A percentile compares a stretch with the other conserved stretches of the same genome.
Evolutionary conservation across 139 green algal species (phyloP).

Genomic region (Tetradesmus obliquus): DNA sequence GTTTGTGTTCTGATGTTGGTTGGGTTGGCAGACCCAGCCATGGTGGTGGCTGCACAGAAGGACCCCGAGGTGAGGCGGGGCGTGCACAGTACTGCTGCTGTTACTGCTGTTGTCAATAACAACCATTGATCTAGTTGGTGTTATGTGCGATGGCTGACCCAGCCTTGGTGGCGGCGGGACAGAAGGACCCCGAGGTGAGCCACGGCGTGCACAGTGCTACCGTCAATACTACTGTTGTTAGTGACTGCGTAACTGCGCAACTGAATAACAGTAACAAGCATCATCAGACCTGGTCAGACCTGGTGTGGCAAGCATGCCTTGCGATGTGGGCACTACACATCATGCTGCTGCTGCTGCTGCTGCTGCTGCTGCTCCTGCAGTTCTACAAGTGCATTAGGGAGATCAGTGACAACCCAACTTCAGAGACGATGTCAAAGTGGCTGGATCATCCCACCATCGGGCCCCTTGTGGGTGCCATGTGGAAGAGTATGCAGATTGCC

Average conservation of each 20-base stretch:
- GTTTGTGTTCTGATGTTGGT: not conserved
- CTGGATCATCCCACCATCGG: slow-evolving; percentile 57
- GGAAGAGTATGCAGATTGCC: slow-evolving; percentile 26
- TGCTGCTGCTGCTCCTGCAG: slow-evolving; percentile 26
- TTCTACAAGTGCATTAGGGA: slow-evolving; percentile 64
- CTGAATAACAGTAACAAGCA: not conserved
- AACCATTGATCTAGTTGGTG: too few species aligned
- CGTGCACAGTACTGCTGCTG: not conserved
- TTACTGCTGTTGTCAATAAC: not conserved
- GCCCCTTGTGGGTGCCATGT: slow-evolving; percentile 57
- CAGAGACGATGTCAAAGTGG: slow-evolving; percentile 56
- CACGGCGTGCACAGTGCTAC: not conserved
- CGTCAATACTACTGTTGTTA: not conserved
- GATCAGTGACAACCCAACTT: slow-evolving; percentile 50
- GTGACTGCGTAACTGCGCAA: not conserved
- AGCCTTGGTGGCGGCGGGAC: slow-evolving; percentile 25
- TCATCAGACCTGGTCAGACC: not conserved
- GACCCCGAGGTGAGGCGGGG: slow-evolving; percentile 37
- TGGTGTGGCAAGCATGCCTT: not conserved
- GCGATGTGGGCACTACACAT: too few species aligned
- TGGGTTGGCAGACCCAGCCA: slow-evolving; percentile 24
- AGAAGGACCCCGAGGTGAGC: slow-evolving; percentile 44
- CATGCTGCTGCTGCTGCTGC: not conserved
- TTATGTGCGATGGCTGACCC: slow-evolving; percentile 22
- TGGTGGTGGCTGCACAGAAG: slow-evolving; percentile 40